phyloP scores from a whole-genome alignment of 73 alveolate species.

The Diophrys appendiculata region DNA sequence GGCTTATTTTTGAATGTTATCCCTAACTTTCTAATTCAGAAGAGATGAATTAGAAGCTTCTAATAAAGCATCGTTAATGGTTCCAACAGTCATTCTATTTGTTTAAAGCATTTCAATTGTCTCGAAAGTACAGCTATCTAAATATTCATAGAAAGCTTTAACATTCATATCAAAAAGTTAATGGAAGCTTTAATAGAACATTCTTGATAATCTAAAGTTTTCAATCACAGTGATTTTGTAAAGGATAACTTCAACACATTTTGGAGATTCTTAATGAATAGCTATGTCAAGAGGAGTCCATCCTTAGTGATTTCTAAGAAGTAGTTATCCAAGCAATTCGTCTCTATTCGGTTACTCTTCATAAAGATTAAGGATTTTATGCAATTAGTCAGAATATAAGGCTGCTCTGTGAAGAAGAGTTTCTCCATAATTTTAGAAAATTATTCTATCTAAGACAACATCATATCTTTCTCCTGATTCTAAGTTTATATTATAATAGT shows the following conservation, averaged over 20 bases:
- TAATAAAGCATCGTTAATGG: not conserved
- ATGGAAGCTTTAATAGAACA: constrained; percentile 17
- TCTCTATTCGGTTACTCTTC: not conserved
- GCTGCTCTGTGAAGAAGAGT: not conserved
- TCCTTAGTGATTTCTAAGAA: constrained; percentile 12
- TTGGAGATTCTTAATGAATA: constrained; percentile 16
- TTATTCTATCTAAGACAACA: not conserved
- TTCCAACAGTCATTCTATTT: not conserved
- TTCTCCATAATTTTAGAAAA: not conserved
- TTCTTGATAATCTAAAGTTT: not conserved
- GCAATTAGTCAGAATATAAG: not conserved
- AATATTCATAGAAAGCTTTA: constrained; percentile 24
- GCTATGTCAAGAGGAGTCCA: constrained; percentile 30
- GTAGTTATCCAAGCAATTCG: not conserved
- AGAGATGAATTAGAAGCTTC: not conserved
- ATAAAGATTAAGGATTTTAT: too few species aligned
- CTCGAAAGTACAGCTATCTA: constrained; percentile 29
- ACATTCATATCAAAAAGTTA: constrained; percentile 7
- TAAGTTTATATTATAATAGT: too few species aligned
- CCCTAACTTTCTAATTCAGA: not conserved
- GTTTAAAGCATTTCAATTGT: constrained; percentile 24
- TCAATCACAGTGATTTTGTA: not conserved
- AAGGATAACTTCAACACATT: constrained; percentile 7
- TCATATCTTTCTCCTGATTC: not conserved
- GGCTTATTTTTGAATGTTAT: not conserved